These are phyloP conservation scores for Leersia perrieri DNA, from an alignment of 176 grass and related monocot species.

Conservation along the genomic window DNA sequence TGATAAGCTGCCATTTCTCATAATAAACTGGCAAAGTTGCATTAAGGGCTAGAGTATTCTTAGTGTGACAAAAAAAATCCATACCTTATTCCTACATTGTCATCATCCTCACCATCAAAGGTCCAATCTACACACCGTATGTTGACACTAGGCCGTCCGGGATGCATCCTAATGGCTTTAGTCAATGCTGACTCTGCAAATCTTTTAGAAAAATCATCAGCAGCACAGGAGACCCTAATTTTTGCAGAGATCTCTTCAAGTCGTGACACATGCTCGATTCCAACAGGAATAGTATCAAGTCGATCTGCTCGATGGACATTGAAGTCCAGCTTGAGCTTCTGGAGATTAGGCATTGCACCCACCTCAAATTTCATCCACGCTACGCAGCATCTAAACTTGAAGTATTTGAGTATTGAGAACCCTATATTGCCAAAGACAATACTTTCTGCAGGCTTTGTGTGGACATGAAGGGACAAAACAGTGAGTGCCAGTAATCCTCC, in stretches of 20 bases:
- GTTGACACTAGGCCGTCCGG: neutral
- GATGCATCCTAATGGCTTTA: neutral
- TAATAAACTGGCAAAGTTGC: neutral
- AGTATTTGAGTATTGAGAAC: conserved; percentile 3
- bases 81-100: neutral
- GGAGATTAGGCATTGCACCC: neutral
- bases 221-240: neutral
- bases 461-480: neutral
- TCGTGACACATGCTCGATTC: neutral
- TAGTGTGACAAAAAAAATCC: neutral
- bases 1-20: neutral
- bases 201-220: neutral
- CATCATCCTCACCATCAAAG: neutral
- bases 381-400: neutral
- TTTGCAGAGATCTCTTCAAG: conserved; percentile 1
- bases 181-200: neutral
- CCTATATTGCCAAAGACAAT: neutral
- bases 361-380: neutral
- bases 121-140: neutral
- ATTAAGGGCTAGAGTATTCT: neutral
- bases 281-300: neutral
- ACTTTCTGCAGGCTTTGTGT: neutral
- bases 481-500: neutral
- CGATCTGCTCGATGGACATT: neutral
- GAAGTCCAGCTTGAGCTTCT: neutral